Evolutionary conservation across 2,329 filamentous ascomycete genomes (phyloP).

Genomic region (Colletotrichum costaricense): DNA sequence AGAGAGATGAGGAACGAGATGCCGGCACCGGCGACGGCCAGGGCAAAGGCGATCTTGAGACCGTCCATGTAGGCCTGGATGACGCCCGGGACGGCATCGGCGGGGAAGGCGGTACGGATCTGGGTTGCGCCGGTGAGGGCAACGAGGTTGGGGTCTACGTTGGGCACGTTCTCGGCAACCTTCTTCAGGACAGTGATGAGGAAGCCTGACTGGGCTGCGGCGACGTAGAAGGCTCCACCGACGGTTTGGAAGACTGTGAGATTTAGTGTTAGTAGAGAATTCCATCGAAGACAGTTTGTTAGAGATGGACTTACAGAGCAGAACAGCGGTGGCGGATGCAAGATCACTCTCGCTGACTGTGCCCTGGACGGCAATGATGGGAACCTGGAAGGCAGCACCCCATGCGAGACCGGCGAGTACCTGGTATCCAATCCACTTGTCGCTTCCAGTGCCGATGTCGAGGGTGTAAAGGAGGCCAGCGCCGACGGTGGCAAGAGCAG

Average conservation of each 20-base stretch:
- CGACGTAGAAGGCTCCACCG: slow-evolving; percentile 62
- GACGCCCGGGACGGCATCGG: slow-evolving; percentile 62
- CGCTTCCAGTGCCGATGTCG: slow-evolving; percentile 49
- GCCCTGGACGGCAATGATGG: slow-evolving; percentile 61
- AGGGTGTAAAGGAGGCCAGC: slow-evolving; percentile 56
- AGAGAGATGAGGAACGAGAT: slow-evolving; percentile 49
- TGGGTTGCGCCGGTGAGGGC: slow-evolving; percentile 63
- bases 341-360: slow-evolving; percentile 54
- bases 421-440: slow-evolving; percentile 65
- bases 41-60: slow-evolving; percentile 71
- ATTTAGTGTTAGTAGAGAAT: slow-evolving; percentile 1
- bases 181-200: slow-evolving; percentile 54
- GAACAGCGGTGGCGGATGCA: slow-evolving; percentile 58
- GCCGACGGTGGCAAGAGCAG: slow-evolving; percentile 54
- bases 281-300: too few species aligned
- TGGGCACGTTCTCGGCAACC: slow-evolving; percentile 48
- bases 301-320: slow-evolving; percentile 45
- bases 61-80: slow-evolving; percentile 71
- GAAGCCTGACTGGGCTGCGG: slow-evolving; percentile 59
- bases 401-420: slow-evolving; percentile 60
- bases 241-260: slow-evolving; percentile 58
- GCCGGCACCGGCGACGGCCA: slow-evolving; percentile 62
- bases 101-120: slow-evolving; percentile 62
- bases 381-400: slow-evolving; percentile 59
- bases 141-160: slow-evolving; percentile 49